Conservation (phyloP, 805 yeast genomes). For the Wickerhamiella nectarea region DNA sequence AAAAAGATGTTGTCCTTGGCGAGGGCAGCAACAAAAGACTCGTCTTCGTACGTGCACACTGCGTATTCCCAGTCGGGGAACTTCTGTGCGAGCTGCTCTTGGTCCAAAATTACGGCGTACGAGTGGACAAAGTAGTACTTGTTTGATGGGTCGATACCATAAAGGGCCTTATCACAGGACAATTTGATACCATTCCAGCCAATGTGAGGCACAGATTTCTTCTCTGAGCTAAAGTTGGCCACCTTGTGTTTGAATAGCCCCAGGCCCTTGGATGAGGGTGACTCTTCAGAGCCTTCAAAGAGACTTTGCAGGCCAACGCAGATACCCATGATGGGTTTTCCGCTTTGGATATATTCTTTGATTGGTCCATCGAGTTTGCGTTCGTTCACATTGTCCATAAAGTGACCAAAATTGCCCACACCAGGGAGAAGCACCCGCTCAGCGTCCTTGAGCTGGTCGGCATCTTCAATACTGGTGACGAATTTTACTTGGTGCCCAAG, state of each 20-base stretch:
- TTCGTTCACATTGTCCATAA: slow-evolving; percentile 52
- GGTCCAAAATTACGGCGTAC: slow-evolving; percentile 42
- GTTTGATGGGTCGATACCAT: slow-evolving; percentile 47
- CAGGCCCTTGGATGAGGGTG: slow-evolving; percentile 48
- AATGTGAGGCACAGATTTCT: slow-evolving; percentile 86
- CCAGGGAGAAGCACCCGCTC: slow-evolving; percentile 73
- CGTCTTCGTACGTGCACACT: slow-evolving; percentile 57
- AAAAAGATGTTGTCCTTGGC: slow-evolving; percentile 71
- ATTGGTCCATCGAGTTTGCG: slow-evolving; percentile 57
- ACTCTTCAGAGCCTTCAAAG: slow-evolving; percentile 62
- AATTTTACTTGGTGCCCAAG: slow-evolving; percentile 48
- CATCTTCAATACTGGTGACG: slow-evolving; percentile 18
- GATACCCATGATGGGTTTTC: slow-evolving; percentile 86
- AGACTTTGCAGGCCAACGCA: slow-evolving; percentile 93
- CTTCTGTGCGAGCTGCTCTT: slow-evolving; percentile 21
- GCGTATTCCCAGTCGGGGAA: slow-evolving; percentile 60
- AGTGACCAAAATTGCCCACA: slow-evolving; percentile 94
- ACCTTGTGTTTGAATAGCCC: slow-evolving; percentile 42
- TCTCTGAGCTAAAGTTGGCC: slow-evolving; percentile 43
- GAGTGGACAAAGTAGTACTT: slow-evolving; percentile 94
- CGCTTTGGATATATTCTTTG: slow-evolving; percentile 51
- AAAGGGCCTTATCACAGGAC: slow-evolving; percentile 29
- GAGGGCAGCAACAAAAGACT: slow-evolving; percentile 72
- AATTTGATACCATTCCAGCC: slow-evolving; percentile 68
- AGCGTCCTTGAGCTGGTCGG: slow-evolving; percentile 30